Conservation (phyloP, 2,329 filamentous ascomycete genomes). For the Leptographium procerum region DNA sequence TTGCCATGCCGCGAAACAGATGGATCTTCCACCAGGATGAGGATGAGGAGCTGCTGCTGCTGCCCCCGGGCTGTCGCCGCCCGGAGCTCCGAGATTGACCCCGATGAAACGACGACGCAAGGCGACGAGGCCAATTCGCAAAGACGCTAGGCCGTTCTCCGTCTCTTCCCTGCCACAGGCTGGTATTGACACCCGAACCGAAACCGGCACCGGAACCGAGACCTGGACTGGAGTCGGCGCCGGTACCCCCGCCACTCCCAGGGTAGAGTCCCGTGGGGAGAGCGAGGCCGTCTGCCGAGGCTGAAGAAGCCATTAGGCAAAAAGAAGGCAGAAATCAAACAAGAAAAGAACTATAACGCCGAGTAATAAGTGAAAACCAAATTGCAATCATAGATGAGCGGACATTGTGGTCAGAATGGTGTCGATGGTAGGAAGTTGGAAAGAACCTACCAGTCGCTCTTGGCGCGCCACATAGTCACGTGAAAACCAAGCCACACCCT, state of each 20-base stretch:
- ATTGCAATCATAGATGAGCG: not conserved
- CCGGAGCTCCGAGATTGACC: too few relatives aligned
- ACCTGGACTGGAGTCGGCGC: not conserved
- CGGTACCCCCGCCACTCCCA: not conserved
- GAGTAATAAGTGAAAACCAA: not conserved
- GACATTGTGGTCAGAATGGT: not conserved
- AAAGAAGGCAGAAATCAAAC: not conserved
- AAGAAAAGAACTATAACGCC: not conserved
- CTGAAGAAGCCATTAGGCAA: not conserved
- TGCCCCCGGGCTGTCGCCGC: too few relatives aligned
- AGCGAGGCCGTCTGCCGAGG: not conserved
- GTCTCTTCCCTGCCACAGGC: not conserved
- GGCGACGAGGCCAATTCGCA: not conserved
- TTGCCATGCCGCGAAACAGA: conserved; percentile 67
- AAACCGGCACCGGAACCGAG: too few relatives aligned
- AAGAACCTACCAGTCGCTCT: too few relatives aligned
- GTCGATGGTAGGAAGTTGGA: not conserved
- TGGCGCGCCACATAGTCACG: too few relatives aligned
- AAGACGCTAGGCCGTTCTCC: not conserved
- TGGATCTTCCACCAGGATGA: conserved; percentile 66
- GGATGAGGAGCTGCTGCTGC: not conserved
- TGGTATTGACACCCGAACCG: too few relatives aligned
- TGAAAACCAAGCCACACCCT: too few relatives aligned
- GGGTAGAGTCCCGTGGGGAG: not conserved
- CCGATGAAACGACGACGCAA: not conserved